Percentiles rank a stretch among this genome's conserved stretches.
Evolutionary conservation across 208 protist species (phyloP).

Genomic region (Leishmania tropica): DNA sequence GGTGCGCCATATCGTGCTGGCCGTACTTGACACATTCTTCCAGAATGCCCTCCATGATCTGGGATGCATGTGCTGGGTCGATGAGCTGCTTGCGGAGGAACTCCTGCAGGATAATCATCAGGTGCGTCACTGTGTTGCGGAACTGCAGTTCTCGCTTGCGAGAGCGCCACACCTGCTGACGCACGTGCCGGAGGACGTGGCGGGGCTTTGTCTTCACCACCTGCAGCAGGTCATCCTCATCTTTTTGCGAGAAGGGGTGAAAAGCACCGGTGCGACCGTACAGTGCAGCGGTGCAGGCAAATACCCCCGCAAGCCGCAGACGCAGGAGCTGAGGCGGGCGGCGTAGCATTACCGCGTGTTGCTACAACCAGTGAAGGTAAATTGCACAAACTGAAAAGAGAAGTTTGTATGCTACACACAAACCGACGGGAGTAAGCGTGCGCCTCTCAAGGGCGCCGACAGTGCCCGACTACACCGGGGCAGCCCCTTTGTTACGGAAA

Average conservation of each 20-base stretch:
- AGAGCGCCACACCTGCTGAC: constrained; percentile 89
- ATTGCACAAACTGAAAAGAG: background rate
- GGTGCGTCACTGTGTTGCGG: constrained; percentile 86
- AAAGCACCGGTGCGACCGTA: constrained; percentile 44
- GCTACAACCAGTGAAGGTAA: background rate
- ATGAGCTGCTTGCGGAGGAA: constrained; percentile 88
- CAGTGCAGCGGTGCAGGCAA: constrained; percentile 10
- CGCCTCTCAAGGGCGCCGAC: background rate
- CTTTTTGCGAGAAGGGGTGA: constrained; percentile 83
- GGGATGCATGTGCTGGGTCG: constrained; percentile 74
- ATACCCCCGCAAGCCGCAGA: background rate
- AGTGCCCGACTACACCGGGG: background rate
- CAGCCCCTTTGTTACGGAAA: background rate
- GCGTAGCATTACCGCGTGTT: constrained; percentile 12
- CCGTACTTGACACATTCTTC: constrained; percentile 87
- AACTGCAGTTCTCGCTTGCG: constrained; percentile 88
- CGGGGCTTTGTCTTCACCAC: constrained; percentile 88
- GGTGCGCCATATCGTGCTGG: constrained; percentile 91
- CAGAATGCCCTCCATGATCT: constrained; percentile 89
- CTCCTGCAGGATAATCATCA: constrained; percentile 92
- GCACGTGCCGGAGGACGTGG: constrained; percentile 86
- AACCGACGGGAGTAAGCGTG: background rate
- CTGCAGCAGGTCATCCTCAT: constrained; percentile 84
- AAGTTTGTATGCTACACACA: background rate
- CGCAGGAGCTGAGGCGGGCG: constrained; percentile 12